These are phyloP conservation scores for Xylaria castorea DNA, from an alignment of 495 filamentous ascomycete species.

Conservation along the genomic window DNA sequence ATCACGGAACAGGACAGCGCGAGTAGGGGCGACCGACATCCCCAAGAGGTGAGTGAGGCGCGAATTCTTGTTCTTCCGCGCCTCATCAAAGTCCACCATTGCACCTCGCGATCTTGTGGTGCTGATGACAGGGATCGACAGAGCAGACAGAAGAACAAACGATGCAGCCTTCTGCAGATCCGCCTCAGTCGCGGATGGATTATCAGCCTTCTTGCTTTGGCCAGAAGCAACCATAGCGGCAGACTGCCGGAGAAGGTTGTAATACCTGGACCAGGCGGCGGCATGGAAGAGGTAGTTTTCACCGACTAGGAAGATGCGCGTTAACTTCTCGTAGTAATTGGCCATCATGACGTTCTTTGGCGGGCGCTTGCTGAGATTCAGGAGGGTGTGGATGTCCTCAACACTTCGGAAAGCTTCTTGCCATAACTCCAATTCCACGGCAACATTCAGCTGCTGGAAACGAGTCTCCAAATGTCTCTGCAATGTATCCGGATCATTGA, in stretches of 20 bases:
- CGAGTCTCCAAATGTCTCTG: constrained; percentile 97
- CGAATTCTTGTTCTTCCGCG: constrained; percentile 97
- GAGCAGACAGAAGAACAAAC: constrained; percentile 92
- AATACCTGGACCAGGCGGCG: constrained; percentile 95
- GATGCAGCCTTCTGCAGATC: constrained; percentile 87
- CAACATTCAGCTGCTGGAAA: constrained; percentile 98
- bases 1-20: constrained; percentile 92
- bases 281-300: constrained; percentile 99
- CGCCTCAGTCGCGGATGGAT: constrained; percentile 84
- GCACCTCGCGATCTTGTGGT: constrained; percentile 94
- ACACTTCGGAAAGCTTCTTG: constrained; percentile 99
- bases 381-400: constrained; percentile 98
- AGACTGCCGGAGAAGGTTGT: constrained; percentile 92
- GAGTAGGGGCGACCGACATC: constrained; percentile 87
- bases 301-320: constrained; percentile 96
- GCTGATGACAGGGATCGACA: constrained; percentile 98
- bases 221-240: constrained; percentile 83
- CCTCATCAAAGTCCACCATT: constrained; percentile 95
- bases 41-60: constrained; percentile 94
- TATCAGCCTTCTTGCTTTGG: constrained; percentile 89
- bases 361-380: constrained; percentile 97
- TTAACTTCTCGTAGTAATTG: constrained; percentile 99
- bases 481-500: constrained; percentile 95
- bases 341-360: constrained; percentile 99
- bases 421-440: constrained; percentile 97